Conservation (phyloP, 192 early-diverging fungal genomes). For the Rhizophlyctis rosea region DNA sequence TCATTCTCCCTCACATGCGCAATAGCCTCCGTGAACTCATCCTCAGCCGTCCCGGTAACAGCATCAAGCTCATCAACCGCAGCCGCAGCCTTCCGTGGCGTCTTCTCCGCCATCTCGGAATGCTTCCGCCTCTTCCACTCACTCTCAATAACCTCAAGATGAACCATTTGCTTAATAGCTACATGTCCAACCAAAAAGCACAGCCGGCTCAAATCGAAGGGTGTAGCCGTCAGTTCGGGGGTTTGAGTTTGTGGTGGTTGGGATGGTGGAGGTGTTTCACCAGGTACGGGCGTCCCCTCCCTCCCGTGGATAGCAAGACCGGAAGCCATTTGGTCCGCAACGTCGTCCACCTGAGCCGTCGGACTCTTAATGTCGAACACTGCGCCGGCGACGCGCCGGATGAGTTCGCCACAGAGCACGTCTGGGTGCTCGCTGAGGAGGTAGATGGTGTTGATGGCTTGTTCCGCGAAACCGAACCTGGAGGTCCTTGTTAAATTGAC, state of each 20-base stretch:
- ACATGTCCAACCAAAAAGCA: conserved; percentile 93
- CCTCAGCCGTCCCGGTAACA: conserved; percentile 88
- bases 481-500: conserved; percentile 2
- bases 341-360: conserved; percentile 19
- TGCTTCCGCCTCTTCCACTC: conserved; percentile 86
- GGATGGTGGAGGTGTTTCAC: not conserved
- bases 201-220: conserved; percentile 80
- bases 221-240: conserved; percentile 24
- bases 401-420: conserved; percentile 68
- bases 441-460: conserved; percentile 93
- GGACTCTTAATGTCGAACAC: conserved; percentile 50
- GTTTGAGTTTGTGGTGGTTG: not conserved
- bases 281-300: conserved; percentile 15
- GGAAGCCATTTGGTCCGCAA: conserved; percentile 15
- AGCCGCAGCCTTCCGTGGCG: conserved; percentile 19
- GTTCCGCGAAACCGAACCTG: conserved; percentile 91
- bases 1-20: conserved; percentile 85
- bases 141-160: conserved; percentile 89
- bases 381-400: conserved; percentile 61
- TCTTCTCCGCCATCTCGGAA: conserved; percentile 14
- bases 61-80: conserved; percentile 83
- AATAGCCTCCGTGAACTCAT: conserved; percentile 92
- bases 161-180: conserved; percentile 94
- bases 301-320: conserved; percentile 17
- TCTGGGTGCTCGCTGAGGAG: conserved; percentile 89